Conservation (phyloP, 441 rosid genomes). For the Hura crepitans region DNA sequence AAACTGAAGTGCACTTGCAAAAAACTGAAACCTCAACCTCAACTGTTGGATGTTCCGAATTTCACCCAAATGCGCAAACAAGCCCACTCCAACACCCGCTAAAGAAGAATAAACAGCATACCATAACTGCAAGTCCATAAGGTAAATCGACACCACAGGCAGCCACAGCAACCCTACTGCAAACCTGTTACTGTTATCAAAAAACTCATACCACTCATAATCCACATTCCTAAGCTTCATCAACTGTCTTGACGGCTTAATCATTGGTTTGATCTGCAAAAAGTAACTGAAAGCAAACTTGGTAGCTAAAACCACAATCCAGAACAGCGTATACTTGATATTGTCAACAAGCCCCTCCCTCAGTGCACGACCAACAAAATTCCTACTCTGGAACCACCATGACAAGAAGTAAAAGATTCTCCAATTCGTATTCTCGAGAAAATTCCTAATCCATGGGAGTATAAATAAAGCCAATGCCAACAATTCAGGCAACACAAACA, state of each 20-base stretch:
- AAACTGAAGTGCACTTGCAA: constrained; percentile 90
- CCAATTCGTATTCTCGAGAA: constrained; percentile 75
- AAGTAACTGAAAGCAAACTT: constrained; percentile 77
- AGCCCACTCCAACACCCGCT: constrained; percentile 73
- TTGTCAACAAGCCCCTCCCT: constrained; percentile 82
- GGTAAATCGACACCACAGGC: constrained; percentile 77
- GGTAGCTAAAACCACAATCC: constrained; percentile 68
- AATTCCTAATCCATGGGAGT: constrained; percentile 79
- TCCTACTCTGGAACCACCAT: constrained; percentile 96
- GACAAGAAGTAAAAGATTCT: constrained; percentile 56
- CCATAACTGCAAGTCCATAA: constrained; percentile 92
- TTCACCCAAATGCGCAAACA: constrained; percentile 86
- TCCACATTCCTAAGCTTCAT: constrained; percentile 38
- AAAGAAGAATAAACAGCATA: constrained; percentile 74
- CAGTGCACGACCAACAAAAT: constrained; percentile 84
- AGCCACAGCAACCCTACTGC: constrained; percentile 74
- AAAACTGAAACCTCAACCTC: constrained; percentile 84
- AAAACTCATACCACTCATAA: constrained; percentile 63
- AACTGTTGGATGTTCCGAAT: constrained; percentile 77
- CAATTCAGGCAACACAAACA: constrained; percentile 62
- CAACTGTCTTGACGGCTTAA: constrained; percentile 50
- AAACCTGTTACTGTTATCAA: constrained; percentile 54
- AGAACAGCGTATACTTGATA: constrained; percentile 62
- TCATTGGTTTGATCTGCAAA: constrained; percentile 80
- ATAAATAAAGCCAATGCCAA: constrained; percentile 59